Base-by-base conservation (phyloP, 192 early-diverging fungal genomes). In the Entomortierella chlamydospora region DNA sequence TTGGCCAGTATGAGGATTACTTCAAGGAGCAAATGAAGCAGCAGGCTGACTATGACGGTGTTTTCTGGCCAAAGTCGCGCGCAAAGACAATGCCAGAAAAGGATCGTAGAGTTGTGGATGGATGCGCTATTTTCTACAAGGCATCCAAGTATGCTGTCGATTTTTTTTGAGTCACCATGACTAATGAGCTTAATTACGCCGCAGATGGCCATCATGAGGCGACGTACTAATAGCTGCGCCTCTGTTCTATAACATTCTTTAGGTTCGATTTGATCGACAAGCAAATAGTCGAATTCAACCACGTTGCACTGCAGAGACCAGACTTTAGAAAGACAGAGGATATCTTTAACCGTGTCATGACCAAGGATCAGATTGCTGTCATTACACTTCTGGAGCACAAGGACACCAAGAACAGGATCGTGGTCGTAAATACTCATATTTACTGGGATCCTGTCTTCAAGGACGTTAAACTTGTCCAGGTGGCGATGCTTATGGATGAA, bases 391-490 rank as follows among this genome's bases (percentile, higher is more conserved):
- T 99, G 72, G 92, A 96, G 73, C 88, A 93, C 68, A 95, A 93
- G 82, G 91, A 94, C 41, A 91, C 88, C 12, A 84, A 88, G 52
- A 82, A 86, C 15, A 83, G 87, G 47, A 28, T 95, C 30, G 82
- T 99, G 45, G 93, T 96, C 18, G 92, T 87, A 57, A 99, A 97
- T 77, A 87, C 94, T 7, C 97, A 99, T 73, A 86, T 95, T 57
- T 94, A 97, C 81, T 99, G 97, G 97, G 94, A 98, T 62, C 95
- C 96, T 3, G 73, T 83, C 33, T 96, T 91, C 81, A 88, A 86
- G 8, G 98, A 99, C 74, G 98, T 99, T 57, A 99, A 99, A 73
- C 87, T 99, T 49, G 94, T 99, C 4, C 98, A 99, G 84, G 93
- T 94, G 10, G 90, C 93, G 11, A 94, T 99, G 91, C 79, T 99